Conservation (phyloP, 306 rosid genomes). For the Myrica gale region DNA sequence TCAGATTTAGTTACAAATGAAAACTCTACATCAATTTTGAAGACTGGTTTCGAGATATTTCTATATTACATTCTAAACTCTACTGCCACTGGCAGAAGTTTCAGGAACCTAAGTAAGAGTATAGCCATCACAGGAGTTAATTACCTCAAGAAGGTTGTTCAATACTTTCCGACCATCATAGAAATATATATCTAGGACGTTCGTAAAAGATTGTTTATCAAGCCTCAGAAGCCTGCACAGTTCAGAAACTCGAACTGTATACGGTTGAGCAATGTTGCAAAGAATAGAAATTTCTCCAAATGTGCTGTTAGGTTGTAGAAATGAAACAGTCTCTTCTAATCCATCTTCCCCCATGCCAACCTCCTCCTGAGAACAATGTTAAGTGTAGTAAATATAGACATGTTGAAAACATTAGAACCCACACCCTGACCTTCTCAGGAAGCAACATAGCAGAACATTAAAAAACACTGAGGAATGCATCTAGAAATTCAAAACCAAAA, state of each 20-base stretch:
- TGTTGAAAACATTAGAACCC: constrained; percentile 3
- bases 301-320: constrained; percentile 54
- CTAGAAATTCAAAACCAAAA: background rate
- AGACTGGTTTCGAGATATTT: background rate
- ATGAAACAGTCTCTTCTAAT: constrained; percentile 61
- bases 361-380: constrained; percentile 60
- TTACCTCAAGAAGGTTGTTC: constrained; percentile 91
- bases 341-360: constrained; percentile 71
- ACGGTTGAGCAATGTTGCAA: constrained; percentile 93
- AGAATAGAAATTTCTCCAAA: constrained; percentile 90
- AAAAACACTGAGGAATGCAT: constrained; percentile 2
- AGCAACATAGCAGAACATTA: background rate
- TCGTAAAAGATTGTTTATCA: constrained; percentile 85
- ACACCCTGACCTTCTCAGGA: background rate
- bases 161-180: constrained; percentile 84
- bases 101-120: constrained; percentile 11
- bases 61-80: constrained; percentile 10
- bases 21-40: background rate
- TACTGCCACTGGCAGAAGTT: background rate
- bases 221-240: constrained; percentile 83
- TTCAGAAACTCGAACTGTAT: constrained; percentile 86
- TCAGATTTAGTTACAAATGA: background rate
- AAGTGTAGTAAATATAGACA: constrained; percentile 5
- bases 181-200: constrained; percentile 82
- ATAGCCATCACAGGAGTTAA: constrained; percentile 8